Base-by-base conservation (phyloP, 1,284 basidiomycete species). In the Rhizoctonia solani region DNA sequence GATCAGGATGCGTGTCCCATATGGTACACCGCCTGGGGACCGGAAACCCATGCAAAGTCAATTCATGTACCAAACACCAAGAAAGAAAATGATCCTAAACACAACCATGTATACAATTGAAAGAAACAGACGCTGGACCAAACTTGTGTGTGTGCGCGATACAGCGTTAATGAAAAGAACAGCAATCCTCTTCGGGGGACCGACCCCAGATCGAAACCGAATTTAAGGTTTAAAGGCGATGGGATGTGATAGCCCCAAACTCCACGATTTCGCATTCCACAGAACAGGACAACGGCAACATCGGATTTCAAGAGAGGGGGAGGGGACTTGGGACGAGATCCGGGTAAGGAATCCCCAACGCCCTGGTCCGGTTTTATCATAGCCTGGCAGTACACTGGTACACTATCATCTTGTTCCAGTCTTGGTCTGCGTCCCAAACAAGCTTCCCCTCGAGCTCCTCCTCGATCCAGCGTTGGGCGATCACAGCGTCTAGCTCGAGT, bases 201-300 rank as follows among this genome's bases (percentile, higher is more conserved):
- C 53, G 32, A 54, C 53, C 53, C 53, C 53, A 54, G 53, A 54
- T 37, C 25, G 34, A 54, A 37, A n/a, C n/a, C n/a, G 53, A 37
- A 54, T 54, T 54, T 37, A 23, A 29, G 19, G 34, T 54, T 39
- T 39, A 8, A 39, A 16, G 37, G 9, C 16, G 37, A 39, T 39
- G 37, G 16, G 37, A 39, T 39, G 37, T 39, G 37, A 54, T 41
- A 41, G 52, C n/a, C n/a, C n/a, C n/a, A n/a, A n/a, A n/a, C n/a
- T n/a, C n/a, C n/a, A n/a, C n/a, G 34, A 27, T 37, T 21, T 23
- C 13, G 16, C 25, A 8, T 54, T 34, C 53, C 19, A 23, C 13
- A 14, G 27, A 16, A 37, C 34, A 37, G 53, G 37, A 39, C 37
- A 39, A 8, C 8, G 9, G 37, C 37, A 39, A 39, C 16, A 8